Base-by-base conservation (phyloP, 1,284 basidiomycete species). In the Mycosarcoma maydis region DNA sequence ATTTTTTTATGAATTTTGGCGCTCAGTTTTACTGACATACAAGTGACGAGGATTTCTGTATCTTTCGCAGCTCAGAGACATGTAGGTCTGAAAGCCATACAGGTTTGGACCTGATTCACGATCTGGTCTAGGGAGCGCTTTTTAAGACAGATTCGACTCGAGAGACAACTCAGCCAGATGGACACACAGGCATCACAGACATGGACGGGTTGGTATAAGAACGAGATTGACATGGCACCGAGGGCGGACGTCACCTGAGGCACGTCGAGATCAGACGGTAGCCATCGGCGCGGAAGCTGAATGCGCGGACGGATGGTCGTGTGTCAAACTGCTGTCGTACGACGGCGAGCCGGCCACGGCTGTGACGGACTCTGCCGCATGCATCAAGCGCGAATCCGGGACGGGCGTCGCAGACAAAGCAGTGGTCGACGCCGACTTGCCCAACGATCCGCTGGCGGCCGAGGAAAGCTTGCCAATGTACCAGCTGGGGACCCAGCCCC, bases 401-500 rank as follows among this genome's bases (percentile, higher is more conserved):
- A 33, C 54, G 9, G 40, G 29, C n/a, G 36, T 30, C 11, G 49
- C 13, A 1, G 54, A 36, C 19, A 64, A 26, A 4, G 41, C 54
- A n/a, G 48, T 38, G 22, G n/a, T 48, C 20, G 54, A 57, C 4
- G 45, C 34, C 2, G 42, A 49, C 39, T 64, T 57, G 34, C 45
- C 6, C 32, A 64, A 27, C 9, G 30, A 17, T 11, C 33, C 51
- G 14, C 42, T 38, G 16, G 46, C 29, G 7, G 36, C 7, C 10
- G 64, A 47, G 9, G 61, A 57, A 9, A 71, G 50, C 46, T 72
- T 72, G 40, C 69, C 65, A 30, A 76, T 74, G 44, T 72, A 78
- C 81, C 81, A 82, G 20, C 66, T 73, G 0, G 81, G 81, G 9
- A 81, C 59, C 81, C 81, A 82, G 0, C 77, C 80, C 13, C 80